Evolutionary conservation across 176 grass and related monocot species (phyloP).

Genomic region (Pontederia crassipes): DNA sequence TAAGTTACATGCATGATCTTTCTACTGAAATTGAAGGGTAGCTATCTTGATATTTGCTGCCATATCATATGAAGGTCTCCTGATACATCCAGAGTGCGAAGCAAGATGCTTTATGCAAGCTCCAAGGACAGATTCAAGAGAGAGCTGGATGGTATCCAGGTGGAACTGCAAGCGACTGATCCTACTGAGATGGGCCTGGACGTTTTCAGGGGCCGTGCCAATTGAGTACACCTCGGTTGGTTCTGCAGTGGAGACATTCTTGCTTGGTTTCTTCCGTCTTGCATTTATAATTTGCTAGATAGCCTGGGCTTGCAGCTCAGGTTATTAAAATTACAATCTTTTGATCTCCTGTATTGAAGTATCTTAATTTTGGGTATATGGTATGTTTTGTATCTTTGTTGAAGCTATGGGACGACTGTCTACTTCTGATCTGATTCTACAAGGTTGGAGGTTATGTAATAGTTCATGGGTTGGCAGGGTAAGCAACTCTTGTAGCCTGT

Average conservation of each 20-base stretch:
- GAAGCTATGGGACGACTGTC: too few relatives aligned
- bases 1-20: background rate
- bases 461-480: too few relatives aligned
- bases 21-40: background rate
- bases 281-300: too few relatives aligned
- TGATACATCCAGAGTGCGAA: constrained; percentile 7
- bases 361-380: too few relatives aligned
- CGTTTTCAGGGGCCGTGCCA: constrained; percentile 4
- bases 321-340: too few relatives aligned
- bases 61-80: constrained; percentile 1
- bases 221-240: background rate
- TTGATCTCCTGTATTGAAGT: too few relatives aligned
- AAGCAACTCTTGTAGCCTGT: too few relatives aligned
- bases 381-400: too few relatives aligned
- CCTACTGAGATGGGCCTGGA: constrained; percentile 16
- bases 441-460: too few relatives aligned
- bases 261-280: too few relatives aligned
- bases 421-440: too few relatives aligned
- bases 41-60: background rate
- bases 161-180: constrained; percentile 18
- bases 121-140: constrained; percentile 17
- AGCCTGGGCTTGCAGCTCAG: too few relatives aligned
- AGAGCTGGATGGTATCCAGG: constrained; percentile 14
- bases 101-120: constrained; percentile 17
- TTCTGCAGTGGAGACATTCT: background rate